Base-by-base conservation (phyloP, 2,329 filamentous ascomycete genomes). In the Dothistroma septosporum region DNA sequence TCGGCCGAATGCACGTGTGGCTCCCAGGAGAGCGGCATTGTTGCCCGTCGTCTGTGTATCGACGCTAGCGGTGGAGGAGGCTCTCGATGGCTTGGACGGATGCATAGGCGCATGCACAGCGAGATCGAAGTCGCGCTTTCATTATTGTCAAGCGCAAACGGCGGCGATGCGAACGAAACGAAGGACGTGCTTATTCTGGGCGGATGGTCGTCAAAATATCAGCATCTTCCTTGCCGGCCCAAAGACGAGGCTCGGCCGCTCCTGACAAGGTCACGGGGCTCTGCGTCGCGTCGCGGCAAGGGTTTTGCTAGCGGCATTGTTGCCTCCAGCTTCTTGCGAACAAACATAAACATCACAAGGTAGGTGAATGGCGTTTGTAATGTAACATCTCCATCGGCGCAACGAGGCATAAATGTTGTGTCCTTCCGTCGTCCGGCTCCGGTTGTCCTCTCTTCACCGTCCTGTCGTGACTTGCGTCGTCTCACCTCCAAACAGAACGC, bases 21-120 rank as follows among this genome's bases (percentile, higher is more conserved):
- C 81, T 33, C 81, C 81, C 56, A 74, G 74, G 14, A 83, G 75
- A 50, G 81, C 81, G 52, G 80, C 79, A 69, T 78, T 70, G 54
- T 58, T 61, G 41, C 65, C 66, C 33, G 62, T 58, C 10, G 58
- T 59, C 50, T 37, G 59, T 56, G 61, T 66, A 49, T 60, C 65
- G 53, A 59, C 54, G 60, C 65, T 69, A 63, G 62, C 61, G 56
- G 62, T 61, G 48, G 69, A 68, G 32, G 66, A 64, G 31, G 65
- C 58, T 61, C 70, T 63, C 21, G 67, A 69, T 41, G 65, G 56
- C 52, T 56, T 58, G 47, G 57, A 55, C 53, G 61, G 63, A 32
- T 54, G 57, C 68, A 69, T 69, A 60, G 58, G 63, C 64, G 67
- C 64, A 61, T 63, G 32, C 65, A 72, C 52, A 61, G 65, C 7